Percentiles rank a stretch among this genome's conserved stretches.
Evolutionary conservation across 2,329 filamentous ascomycete genomes (phyloP).

Genomic region (Bipolaris bicolor): DNA sequence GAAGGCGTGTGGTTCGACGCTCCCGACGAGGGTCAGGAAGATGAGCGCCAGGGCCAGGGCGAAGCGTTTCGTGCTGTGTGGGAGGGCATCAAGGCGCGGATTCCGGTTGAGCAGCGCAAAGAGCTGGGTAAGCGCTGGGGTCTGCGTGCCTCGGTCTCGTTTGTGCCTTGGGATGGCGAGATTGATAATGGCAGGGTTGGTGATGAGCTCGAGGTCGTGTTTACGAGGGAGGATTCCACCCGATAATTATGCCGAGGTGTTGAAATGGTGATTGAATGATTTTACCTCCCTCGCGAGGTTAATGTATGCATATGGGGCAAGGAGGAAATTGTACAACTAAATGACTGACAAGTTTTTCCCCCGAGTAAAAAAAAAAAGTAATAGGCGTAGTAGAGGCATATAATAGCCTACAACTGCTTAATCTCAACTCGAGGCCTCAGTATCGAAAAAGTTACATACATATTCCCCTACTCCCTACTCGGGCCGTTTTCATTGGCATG

Average conservation of each 20-base stretch:
- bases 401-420: too few relatives aligned
- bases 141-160: conserved; percentile 23
- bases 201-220: conserved; percentile 44
- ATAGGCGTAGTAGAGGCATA: too few relatives aligned
- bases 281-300: too few relatives aligned
- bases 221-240: conserved; percentile 19
- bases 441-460: too few relatives aligned
- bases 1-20: conserved; percentile 40
- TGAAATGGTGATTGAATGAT: neutral
- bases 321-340: too few relatives aligned
- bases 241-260: neutral
- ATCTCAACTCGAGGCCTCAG: too few relatives aligned
- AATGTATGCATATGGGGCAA: too few relatives aligned
- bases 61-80: conserved; percentile 43
- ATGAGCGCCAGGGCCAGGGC: conserved; percentile 36
- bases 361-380: too few relatives aligned
- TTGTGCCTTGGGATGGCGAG: conserved; percentile 42
- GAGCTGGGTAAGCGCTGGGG: conserved; percentile 16
- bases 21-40: conserved; percentile 19
- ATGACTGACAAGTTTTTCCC: too few relatives aligned
- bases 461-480: too few relatives aligned
- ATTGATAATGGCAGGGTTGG: conserved; percentile 39
- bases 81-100: conserved; percentile 23
- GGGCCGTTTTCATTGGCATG: too few relatives aligned
- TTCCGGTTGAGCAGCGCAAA: conserved; percentile 13